A percentile compares a stretch with the other conserved stretches of the same genome.
Conservation (phyloP, 257 asterid species). For the Solanum pimpinellifolium region DNA sequence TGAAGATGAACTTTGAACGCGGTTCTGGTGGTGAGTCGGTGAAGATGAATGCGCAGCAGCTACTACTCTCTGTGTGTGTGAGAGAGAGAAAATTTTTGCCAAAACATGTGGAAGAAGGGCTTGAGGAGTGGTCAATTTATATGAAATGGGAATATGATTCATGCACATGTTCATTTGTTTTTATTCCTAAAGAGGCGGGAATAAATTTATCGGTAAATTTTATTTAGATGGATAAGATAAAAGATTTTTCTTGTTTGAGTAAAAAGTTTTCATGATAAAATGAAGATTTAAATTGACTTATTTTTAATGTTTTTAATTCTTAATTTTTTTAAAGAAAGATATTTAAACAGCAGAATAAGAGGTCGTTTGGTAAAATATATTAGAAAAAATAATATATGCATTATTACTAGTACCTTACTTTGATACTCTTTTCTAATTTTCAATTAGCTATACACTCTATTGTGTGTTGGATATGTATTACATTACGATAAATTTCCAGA, state of each 20-base stretch:
- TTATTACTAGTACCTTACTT: too few species aligned
- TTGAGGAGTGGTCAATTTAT: background rate
- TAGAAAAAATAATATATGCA: too few species aligned
- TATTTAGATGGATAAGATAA: background rate
- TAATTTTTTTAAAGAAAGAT: accelerated
- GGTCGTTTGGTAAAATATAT: accelerated
- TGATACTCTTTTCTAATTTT: too few species aligned
- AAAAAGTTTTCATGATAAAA: background rate
- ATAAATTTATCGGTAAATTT: background rate
- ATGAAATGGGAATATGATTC: background rate
- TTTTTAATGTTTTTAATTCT: too few species aligned
- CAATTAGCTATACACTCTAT: too few species aligned
- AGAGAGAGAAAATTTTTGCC: background rate
- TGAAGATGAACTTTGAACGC: background rate
- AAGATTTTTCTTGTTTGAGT: background rate
- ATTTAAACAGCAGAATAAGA: too few species aligned
- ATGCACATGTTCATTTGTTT: background rate
- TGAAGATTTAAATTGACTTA: too few species aligned
- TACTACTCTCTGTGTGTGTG: background rate
- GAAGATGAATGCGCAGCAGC: background rate
- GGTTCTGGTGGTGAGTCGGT: background rate
- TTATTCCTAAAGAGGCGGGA: background rate
- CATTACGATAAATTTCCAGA: too few species aligned
- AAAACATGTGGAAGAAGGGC: background rate
- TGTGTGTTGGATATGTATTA: too few species aligned